Evolutionary conservation across 345 rosid genomes (phyloP).

Genomic region (Gynandropsis gynandra): DNA sequence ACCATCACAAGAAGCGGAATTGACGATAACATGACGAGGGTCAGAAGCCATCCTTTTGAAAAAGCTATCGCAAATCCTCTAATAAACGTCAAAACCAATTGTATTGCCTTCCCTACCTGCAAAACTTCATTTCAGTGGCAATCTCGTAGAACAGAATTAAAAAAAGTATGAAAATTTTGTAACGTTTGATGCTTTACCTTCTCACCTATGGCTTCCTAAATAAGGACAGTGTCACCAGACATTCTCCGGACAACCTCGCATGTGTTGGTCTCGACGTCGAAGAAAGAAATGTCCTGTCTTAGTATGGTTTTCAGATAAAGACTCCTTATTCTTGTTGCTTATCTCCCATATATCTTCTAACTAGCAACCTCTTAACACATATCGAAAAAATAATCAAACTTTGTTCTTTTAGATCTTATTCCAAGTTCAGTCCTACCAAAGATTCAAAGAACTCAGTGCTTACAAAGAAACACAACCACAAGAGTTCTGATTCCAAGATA

Average conservation of each 20-base stretch:
- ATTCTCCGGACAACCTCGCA: conserved; percentile 94
- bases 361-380: conserved; percentile 55
- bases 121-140: not conserved
- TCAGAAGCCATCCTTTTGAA: conserved; percentile 76
- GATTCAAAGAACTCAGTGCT: conserved; percentile 25
- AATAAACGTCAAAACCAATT: conserved; percentile 59
- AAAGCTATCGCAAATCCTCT: conserved; percentile 79
- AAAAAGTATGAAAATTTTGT: not conserved
- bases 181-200: conserved; percentile 37
- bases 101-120: conserved; percentile 85
- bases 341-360: conserved; percentile 90
- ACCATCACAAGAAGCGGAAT: conserved; percentile 64
- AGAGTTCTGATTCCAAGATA: conserved; percentile 65
- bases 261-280: conserved; percentile 70
- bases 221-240: conserved; percentile 94
- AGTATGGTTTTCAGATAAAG: conserved; percentile 66
- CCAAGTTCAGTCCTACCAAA: conserved; percentile 1
- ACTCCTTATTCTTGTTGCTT: conserved; percentile 63
- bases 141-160: not conserved
- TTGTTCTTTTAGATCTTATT: conserved; percentile 3
- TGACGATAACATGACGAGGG: conserved; percentile 58
- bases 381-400: conserved; percentile 11
- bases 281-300: conserved; percentile 76
- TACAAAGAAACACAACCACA: conserved; percentile 69
- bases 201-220: conserved; percentile 96